Evolutionary conservation across 768 basidiomycete species (phyloP).

Genomic region (Lactarius trivialis): DNA sequence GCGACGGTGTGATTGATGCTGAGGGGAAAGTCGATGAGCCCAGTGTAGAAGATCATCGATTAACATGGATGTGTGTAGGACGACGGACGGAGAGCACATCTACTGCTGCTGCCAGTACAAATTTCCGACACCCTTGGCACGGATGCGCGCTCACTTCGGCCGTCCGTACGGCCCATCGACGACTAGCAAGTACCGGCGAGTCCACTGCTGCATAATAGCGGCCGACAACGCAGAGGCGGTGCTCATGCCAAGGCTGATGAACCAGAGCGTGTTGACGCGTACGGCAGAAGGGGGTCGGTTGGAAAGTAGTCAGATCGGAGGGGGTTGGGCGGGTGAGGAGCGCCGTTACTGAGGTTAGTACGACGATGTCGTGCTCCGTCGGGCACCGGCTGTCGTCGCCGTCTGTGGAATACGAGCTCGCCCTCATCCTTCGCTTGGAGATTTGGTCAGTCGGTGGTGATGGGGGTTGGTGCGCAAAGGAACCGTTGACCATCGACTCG

Average conservation of each 20-base stretch:
- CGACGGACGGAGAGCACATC: slow-evolving; percentile 20
- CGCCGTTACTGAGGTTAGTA: not conserved
- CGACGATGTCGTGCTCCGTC: too few species aligned
- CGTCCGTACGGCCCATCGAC: slow-evolving; percentile 13
- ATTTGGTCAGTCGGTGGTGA: too few species aligned
- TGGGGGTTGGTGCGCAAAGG: too few species aligned
- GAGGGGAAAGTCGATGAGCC: slow-evolving; percentile 18
- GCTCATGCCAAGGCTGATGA: slow-evolving; percentile 14
- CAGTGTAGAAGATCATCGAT: slow-evolving; percentile 20
- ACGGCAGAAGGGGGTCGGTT: not conserved
- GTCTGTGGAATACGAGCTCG: too few species aligned
- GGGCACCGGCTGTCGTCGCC: too few species aligned
- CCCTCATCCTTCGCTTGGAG: too few species aligned
- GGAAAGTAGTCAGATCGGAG: not conserved
- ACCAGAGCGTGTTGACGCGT: slow-evolving; percentile 21
- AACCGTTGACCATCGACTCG: too few species aligned
- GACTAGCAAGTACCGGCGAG: slow-evolving; percentile 16
- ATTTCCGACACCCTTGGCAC: slow-evolving; percentile 12
- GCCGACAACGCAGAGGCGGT: slow-evolving; percentile 18
- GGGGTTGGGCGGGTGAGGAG: not conserved
- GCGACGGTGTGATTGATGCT: slow-evolving; percentile 12
- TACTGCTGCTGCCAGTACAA: slow-evolving; percentile 10
- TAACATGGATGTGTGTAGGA: slow-evolving; percentile 18
- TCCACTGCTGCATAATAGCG: slow-evolving; percentile 22
- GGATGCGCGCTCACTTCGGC: slow-evolving; percentile 18